Conservation (phyloP, 139 green algal species). For the Diplosphaera chodatii region DNA sequence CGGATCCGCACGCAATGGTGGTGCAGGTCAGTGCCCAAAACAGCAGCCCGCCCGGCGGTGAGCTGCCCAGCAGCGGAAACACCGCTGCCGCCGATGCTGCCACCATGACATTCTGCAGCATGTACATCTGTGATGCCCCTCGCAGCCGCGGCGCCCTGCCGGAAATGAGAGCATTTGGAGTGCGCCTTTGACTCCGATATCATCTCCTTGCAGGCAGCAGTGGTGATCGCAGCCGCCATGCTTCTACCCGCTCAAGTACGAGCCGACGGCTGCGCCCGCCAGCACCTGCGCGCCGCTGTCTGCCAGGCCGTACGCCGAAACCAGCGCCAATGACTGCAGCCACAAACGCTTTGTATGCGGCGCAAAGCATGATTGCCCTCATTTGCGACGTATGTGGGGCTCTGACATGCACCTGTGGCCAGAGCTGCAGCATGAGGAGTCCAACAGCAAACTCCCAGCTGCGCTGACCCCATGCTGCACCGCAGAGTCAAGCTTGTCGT, state of each 20-base stretch:
- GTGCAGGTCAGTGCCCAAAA: constrained; percentile 35
- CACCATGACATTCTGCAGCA: constrained; percentile 57
- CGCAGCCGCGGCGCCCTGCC: constrained; percentile 25
- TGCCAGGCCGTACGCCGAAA: neutral
- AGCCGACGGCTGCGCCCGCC: neutral
- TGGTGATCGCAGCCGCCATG: no score
- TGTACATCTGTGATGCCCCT: constrained; percentile 33
- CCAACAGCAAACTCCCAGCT: neutral
- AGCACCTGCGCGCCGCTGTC: neutral
- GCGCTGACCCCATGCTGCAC: neutral
- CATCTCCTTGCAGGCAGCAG: no score
- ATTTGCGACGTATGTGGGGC: no score
- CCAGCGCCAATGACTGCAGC: neutral
- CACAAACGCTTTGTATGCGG: no score
- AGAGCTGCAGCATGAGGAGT: neutral
- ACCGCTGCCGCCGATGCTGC: constrained; percentile 32
- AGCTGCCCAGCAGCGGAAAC: constrained; percentile 19
- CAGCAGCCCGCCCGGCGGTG: neutral
- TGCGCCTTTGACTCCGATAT: no score
- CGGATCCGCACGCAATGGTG: constrained; percentile 31
- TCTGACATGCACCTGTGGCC: no score
- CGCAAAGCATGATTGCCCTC: no score
- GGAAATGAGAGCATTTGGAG: no score
- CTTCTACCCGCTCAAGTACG: neutral
- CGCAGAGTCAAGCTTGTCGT: no score